Base-by-base conservation (phyloP, 2,329 filamentous ascomycete species). In the Ophiostoma populinum region DNA sequence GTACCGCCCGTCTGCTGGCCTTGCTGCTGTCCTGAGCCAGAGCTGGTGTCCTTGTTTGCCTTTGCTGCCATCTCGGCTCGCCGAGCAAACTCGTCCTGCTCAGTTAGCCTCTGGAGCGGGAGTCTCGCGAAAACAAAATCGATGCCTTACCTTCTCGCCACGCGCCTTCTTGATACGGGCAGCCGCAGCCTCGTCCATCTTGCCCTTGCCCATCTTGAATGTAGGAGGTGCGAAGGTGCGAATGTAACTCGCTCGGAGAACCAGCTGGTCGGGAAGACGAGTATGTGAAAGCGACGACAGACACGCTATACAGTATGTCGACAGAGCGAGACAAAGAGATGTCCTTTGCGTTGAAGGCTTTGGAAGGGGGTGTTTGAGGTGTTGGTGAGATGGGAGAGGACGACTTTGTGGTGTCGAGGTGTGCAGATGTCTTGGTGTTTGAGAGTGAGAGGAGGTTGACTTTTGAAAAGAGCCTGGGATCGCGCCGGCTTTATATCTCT, bases 181-280 rank as follows among this genome's bases (percentile, higher is more conserved):
- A 3, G 54, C 58, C 5, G 55, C 54, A 12, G 53, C 52, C 3
- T 56, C 51, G 41, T 61, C 57, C 59, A 62, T 63, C 40, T 55
- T 58, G 18, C 48, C 47, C 31, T 49, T 49, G 5, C 49, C 51
- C 51, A 56, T 56, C 18, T 17, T 20, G 12, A 13, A 15, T 6
- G 7, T 9, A 8, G 20, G 27, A 9, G 24, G 13, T 27, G 22
- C 5, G n/a, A 16, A 21, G 24, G 18, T 18, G n/a, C 12, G 27
- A n/a, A n/a, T n/a, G n/a, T n/a, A n/a, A n/a, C n/a, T n/a, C n/a
- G n/a, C n/a, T n/a, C n/a, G n/a, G n/a, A n/a, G n/a, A n/a, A n/a
- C n/a, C n/a, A n/a, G 12, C 17, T 19, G 10, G 7, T 9, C 13
- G 20, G 27, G 8, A 28, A 17, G 28, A 26, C 5, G n/a, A 16